Evolutionary conservation across 1,139 yeast species (phyloP), one percentile per base, ranked within the genome.

Genomic region (Pichia sp.): DNA sequence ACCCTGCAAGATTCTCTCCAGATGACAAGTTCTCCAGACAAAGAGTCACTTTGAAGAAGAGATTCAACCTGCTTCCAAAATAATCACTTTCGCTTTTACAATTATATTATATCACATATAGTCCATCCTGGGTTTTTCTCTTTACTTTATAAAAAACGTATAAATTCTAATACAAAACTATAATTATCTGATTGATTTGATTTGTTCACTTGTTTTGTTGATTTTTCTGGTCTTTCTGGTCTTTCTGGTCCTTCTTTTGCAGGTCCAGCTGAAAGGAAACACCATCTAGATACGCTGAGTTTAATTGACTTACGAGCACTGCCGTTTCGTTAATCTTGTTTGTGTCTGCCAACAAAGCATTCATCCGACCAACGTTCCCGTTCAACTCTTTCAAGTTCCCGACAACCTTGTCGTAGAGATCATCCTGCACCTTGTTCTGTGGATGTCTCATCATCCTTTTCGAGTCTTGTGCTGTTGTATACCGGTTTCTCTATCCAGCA

Each of bases 1-100:
- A 93, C 66, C 99, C 99, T 50, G 98, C 99, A 43, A 80, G 99
- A 68, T 91, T 91, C 66, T 91, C 98, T 37, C 99, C 99, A 56
- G 99, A 91, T 64, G 99, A 91, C 76, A 91, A 91, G 70, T 91
- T 87, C 74, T 91, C 98, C 44, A 84, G 96, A 75, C 97, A 93
- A 70, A 85, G 99, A 76, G 96, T 91, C 41, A 91, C 97, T 41
- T 76, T 93, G 63, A 93, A 93, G 80, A 91, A 87, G 76, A 83
- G 98, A 73, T 89, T 71, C 65, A 82, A 82, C 55, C 65, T 93
- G 65, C 75, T 93, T 62, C 96, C 96, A 59, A 83, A 95, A 87
- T 66, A 77, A 30, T 21, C 30, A 36, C 27, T 18, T 7, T 16
- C 6, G 18, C 3, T 4, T 16, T 16, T 28, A n/a, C n/a, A n/a